Evolutionary conservation across 2,329 filamentous ascomycete species (phyloP).

Genomic region (Fusarium tjaetaba): DNA sequence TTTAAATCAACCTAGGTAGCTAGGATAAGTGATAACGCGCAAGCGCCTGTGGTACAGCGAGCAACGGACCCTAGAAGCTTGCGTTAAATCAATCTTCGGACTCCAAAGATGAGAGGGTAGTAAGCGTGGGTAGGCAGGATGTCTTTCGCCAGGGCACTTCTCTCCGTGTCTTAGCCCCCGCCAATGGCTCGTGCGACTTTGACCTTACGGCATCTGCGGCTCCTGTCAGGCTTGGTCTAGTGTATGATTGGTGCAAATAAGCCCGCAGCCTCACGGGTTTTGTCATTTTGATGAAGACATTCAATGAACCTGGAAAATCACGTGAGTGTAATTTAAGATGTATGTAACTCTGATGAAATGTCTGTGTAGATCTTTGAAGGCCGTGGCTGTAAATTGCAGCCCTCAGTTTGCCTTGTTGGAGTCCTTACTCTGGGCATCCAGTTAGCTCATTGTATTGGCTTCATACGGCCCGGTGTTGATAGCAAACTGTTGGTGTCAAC

Average conservation of each 20-base stretch:
- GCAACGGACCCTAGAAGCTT: conserved; percentile 21
- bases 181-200: conserved; percentile 29
- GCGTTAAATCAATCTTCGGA: conserved; percentile 25
- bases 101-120: conserved; percentile 16
- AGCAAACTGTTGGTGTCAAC: neutral
- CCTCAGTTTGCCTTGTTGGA: neutral
- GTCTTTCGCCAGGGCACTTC: conserved; percentile 29
- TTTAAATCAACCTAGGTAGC: neutral
- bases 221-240: conserved; percentile 15
- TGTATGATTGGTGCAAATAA: conserved; percentile 34
- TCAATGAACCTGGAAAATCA: conserved; percentile 4
- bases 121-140: conserved; percentile 1
- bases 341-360: neutral
- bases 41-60: neutral
- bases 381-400: neutral
- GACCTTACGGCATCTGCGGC: conserved; percentile 31
- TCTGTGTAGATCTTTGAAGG: neutral
- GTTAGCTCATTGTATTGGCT: neutral
- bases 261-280: conserved; percentile 7
- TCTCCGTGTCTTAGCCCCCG: conserved; percentile 36
- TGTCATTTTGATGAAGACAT: neutral
- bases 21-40: neutral
- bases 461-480: neutral
- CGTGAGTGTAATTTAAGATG: conserved; percentile 4
- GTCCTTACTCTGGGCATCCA: neutral